Base-by-base conservation (phyloP, 495 filamentous ascomycete species). In the Coniosporium apollinis region DNA sequence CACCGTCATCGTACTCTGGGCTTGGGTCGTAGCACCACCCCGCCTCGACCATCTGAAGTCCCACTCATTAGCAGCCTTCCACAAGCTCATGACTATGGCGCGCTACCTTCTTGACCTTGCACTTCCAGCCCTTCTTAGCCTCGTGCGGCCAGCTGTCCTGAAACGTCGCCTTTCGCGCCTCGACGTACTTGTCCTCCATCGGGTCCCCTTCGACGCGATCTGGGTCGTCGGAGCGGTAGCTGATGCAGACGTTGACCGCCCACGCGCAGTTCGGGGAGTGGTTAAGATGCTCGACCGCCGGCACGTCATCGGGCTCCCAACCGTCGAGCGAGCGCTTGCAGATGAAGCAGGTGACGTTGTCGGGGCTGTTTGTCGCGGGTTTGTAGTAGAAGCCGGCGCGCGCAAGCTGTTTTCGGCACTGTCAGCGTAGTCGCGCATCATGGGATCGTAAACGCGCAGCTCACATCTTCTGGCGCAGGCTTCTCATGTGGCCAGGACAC, bases 11-110 rank as follows among this genome's bases (percentile, higher is more conserved):
- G 19, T 70, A 76, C 22, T 86, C 84, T 22, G 66, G 61, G 1
- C 66, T 81, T 0, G 89, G 89, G 22, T 82, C 84, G 55, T 86
- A 94, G 51, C 79, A 82, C 83, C 86, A 97, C 11, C 89, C 89
- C 5, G 80, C 81, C 37, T 83, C 78, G 26, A 80, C 79, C 67
- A 94, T 81, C 85, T 94, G 44, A 43, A 41, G 15, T 32, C 28
- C 17, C 25, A 6, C 26, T 33, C 37, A 28, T 51, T 43, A 32
- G 43, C 36, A 20, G 42, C 41, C 20, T 38, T 34, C 28, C 24
- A 11, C 15, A 36, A 19, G 1, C 20, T 20, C 21, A 33, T 20
- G 19, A 19, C 21, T 6, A 33, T 21, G 30, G n/a, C 19, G 18
- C 15, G 19, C 20, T 66, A 85, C 84, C 75, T 84, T 85, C 38